Conservation (phyloP, 495 filamentous ascomycete species). For the Umbilicaria muhlenbergii region DNA sequence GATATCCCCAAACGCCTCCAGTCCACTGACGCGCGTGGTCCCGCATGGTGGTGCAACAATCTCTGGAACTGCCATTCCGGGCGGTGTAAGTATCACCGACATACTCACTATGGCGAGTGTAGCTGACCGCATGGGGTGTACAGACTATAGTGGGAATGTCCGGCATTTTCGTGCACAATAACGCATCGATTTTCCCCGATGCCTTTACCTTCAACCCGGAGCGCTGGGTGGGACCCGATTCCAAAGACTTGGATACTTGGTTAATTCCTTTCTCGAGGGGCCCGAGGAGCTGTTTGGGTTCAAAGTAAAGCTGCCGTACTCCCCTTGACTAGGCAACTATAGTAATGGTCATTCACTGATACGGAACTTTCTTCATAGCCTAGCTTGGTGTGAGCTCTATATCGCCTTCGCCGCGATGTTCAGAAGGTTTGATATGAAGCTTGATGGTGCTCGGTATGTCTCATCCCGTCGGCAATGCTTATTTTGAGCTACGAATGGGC, state of each 20-base stretch:
- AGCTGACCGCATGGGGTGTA: too few species aligned
- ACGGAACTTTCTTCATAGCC: conserved; percentile 1
- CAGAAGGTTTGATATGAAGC: conserved; percentile 13
- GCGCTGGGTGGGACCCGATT: conserved; percentile 9
- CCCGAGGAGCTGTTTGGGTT: too few species aligned
- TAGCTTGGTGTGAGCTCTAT: conserved; percentile 21
- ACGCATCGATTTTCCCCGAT: conserved; percentile 9
- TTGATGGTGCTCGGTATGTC: conserved; percentile 19
- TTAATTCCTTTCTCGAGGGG: too few species aligned
- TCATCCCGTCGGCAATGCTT: too few species aligned
- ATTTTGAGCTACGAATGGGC: too few species aligned
- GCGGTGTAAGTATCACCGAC: too few species aligned
- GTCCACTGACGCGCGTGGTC: too few species aligned
- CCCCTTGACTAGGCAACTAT: too few species aligned
- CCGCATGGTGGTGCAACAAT: too few species aligned
- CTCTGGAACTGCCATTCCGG: too few species aligned
- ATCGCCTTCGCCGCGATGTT: conserved; percentile 18
- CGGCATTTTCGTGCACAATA: conserved; percentile 16
- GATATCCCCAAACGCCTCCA: not conserved
- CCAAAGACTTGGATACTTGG: not conserved
- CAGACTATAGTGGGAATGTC: conserved; percentile 17
- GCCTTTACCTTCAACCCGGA: conserved; percentile 5
- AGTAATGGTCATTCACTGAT: too few species aligned
- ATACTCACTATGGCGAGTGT: too few species aligned
- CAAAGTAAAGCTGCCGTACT: not conserved